Evolutionary conservation across 495 filamentous ascomycete species (phyloP).

Genomic region (Lophiostoma macrostomum): DNA sequence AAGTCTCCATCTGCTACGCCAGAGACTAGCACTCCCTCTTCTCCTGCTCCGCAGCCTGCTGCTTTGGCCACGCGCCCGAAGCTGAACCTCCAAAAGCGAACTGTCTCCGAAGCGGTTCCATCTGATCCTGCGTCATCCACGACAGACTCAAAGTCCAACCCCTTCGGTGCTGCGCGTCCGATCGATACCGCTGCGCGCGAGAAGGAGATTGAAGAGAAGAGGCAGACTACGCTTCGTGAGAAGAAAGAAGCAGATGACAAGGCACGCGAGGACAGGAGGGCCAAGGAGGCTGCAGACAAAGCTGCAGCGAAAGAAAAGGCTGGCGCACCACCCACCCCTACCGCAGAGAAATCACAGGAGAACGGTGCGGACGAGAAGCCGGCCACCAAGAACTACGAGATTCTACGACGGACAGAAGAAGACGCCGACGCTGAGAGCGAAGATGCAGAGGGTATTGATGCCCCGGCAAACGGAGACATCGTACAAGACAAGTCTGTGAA

Average conservation of each 20-base stretch:
- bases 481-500: conserved; percentile 42
- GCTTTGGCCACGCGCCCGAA: conserved; percentile 64
- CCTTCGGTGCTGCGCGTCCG: conserved; percentile 85
- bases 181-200: conserved; percentile 87
- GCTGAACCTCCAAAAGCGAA: conserved; percentile 83
- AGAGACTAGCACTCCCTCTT: conserved; percentile 65
- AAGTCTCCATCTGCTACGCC: conserved; percentile 51
- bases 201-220: conserved; percentile 85
- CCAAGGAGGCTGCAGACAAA: conserved; percentile 52
- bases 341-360: conserved; percentile 34
- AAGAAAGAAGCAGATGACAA: conserved; percentile 91
- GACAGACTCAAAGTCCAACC: conserved; percentile 75
- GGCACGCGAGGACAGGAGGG: conserved; percentile 67
- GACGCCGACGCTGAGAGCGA: conserved; percentile 33
- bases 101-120: conserved; percentile 67
- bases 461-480: conserved; percentile 39
- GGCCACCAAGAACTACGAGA: conserved; percentile 35
- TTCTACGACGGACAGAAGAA: conserved; percentile 36
- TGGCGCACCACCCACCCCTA: conserved; percentile 18
- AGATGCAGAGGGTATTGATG: conserved; percentile 34
- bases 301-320: conserved; percentile 37
- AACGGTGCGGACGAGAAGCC: conserved; percentile 36
- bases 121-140: conserved; percentile 51
- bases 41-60: conserved; percentile 53
- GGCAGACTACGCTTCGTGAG: conserved; percentile 64